Base-by-base conservation (phyloP, 2,329 filamentous ascomycete species). In the Rachicladosporium sp. region DNA sequence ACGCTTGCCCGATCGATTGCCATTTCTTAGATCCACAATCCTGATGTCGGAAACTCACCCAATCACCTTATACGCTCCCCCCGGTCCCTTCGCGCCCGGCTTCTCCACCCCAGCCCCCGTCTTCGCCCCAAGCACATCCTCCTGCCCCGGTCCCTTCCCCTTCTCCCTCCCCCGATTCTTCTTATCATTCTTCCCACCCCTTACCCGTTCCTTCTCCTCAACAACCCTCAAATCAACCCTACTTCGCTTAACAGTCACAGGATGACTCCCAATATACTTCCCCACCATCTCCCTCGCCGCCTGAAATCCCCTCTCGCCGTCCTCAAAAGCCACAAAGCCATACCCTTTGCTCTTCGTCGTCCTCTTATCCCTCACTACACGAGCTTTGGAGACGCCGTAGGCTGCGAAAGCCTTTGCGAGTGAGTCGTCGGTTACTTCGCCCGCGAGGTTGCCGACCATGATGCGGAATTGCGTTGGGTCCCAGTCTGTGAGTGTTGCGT, bases 241-340 rank as follows among this genome's bases (percentile, higher is more conserved):
- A 49, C 84, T 86, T 60, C 91, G 83, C 61, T 83, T 80, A 50
- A 96, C 74, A 19, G 57, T 55, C 30, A 61, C 84, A 0, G 91
- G 91, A 61, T 96, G 91, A 59, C 87, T 95, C 54, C 93, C 89
- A 57, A 98, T 96, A 64, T 98, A 98, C 66, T 98, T 96, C 52
- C 88, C 88, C 55, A 95, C 84, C 91, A 96, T 96, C 66, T 96
- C 89, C 65, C 91, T 87, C 53, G 87, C 89, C 2, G 91, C 89
- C 54, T 85, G 78, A 69, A 98, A 96, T 60, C 93, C 96, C 56
- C 95, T 88, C 60, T 98, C 91, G 23, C 87, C 84, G 57, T 95
- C 84, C 53, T 80, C 82, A 65, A 98, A 96, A 62, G 85, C 91
- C 41, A 98, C 88, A 56, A 98, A 98, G 2, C 91, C 91, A 58